These are phyloP conservation scores for Eimeria necatrix DNA, from an alignment of 169 alveolate genomes.

Conservation along the genomic window DNA sequence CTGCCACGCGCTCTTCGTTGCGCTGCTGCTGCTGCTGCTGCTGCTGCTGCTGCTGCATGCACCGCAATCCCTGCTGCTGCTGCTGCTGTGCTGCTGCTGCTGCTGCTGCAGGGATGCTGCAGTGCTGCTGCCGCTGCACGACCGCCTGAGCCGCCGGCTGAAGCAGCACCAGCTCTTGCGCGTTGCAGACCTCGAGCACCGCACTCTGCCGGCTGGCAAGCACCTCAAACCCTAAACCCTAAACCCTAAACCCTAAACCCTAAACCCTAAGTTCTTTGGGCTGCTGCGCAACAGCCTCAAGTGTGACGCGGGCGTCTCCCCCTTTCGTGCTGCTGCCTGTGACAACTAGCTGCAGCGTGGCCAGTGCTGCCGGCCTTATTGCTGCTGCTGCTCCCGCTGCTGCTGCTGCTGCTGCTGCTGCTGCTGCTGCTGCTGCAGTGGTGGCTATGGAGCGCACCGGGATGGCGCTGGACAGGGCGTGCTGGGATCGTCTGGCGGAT, in stretches of 20 bases:
- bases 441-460: constrained; percentile 92
- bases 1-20: not conserved
- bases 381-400: constrained; percentile 38
- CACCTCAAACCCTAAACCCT: constrained; percentile 40
- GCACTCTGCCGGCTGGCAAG: constrained; percentile 42
- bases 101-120: constrained; percentile 88
- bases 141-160: constrained; percentile 86
- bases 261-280: no score
- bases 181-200: constrained; percentile 88
- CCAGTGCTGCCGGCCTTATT: not conserved
- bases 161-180: constrained; percentile 83
- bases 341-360: no score
- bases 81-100: constrained; percentile 68
- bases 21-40: constrained; percentile 10
- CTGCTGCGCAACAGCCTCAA: no score
- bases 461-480: constrained; percentile 86
- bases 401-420: constrained; percentile 48
- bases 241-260: constrained; percentile 41
- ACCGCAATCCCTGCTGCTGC: constrained; percentile 9
- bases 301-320: no score
- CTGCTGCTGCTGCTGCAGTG: constrained; percentile 75
- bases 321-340: not conserved
- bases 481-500: constrained; percentile 84
- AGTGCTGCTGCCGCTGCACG: constrained; percentile 88
- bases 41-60: not conserved